Base-by-base conservation (phyloP, 768 basidiomycete genomes). In the Cystobasidium ongulense region DNA sequence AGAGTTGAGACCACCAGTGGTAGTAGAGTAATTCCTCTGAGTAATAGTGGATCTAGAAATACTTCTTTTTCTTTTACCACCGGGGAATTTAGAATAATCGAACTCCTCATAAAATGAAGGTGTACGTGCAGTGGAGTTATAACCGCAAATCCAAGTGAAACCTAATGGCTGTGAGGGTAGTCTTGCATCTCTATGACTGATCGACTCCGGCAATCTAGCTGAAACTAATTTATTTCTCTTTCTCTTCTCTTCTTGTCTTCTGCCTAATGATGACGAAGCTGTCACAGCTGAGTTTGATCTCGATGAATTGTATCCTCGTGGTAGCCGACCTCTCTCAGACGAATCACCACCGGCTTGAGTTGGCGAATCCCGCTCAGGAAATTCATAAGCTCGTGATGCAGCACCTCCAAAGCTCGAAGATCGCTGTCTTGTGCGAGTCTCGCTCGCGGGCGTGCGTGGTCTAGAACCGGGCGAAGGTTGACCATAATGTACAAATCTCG, bases 91-190 rank as follows among this genome's bases (percentile, higher is more conserved):
- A 36, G 52, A 35, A 43, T 71, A 71, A 31, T 71, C 68, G 29
- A 71, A 71, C 11, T 71, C 53, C 17, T 71, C 68, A 29, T 71
- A 71, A 54, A 71, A 71, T 10, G 36, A 39, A 1, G 68, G 68
- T 17, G 52, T 31, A 21, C 68, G 23, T 11, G 68, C 68, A 59
- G 54, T 53, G 11, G 41, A 36, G 10, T 53, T 27, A 38, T 53
- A 46, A 8, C 68, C 68, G 25, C 68, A 71, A 5, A 71, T 38
- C 68, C 68, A 71, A 29, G 68, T 71, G 18, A 31, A 54, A 4
- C 68, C 68, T 21, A 71, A 29, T 23, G 68, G 68, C 54, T 71
- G 68, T 4, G 68, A 71, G 15, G 68, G 68, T 27, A 71, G 11
- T 31, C 68, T 52, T 29, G 68, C 54, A 35, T 71, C 36, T 33